Evolutionary conservation across 441 rosid species (phyloP), one percentile per base, ranked within the genome.

Genomic region (Pelargonium myrrhifolium): DNA sequence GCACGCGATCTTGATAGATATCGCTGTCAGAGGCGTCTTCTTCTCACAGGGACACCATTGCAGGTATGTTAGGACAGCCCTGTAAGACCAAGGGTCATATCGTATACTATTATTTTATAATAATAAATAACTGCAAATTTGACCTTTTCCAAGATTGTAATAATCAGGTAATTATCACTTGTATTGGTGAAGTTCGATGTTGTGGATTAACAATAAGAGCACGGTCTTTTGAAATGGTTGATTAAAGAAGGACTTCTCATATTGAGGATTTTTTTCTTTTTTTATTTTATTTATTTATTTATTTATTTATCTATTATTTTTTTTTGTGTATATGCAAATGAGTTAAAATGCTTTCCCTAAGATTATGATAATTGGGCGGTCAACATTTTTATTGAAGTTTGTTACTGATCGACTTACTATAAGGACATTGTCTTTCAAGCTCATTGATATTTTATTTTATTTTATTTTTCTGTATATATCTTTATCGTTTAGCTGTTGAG

Each of bases 1-100:
- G 99, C 99, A 61, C 96, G 99, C 69, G 99, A 96, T 88, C 99
- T 96, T 83, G 99, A 96, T 77, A 85, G 98, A 66, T 96, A 96
- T 73, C 96, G 96, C 51, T 96, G 99, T 77, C 98, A 92, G 80
- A 86, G 99, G 86, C 96, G 99, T 72, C 87, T 96, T 40, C 98
- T 96, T 83, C 98, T 96, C 70, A 96, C 99, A 9, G 99, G 99
- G 80, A 96, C 99, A 61, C 99, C 99, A 56, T 84, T 96, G 68
- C 99, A 96, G 99, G 99, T 92, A 40, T 79, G 87, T 80, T 74
- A 68, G 51, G 74, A 60, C 40, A 56, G 66, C 79, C 68, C 17
- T 67, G 24, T 65, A 15, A 18, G 66, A 26, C 55, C n/a, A 63
- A 26, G 12, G 55, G 61, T 62, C 70, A 43, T 24, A 17, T 14